Evolutionary conservation across 106 monocot genomes (phyloP).

Genomic region (Xerophyta viscosa): DNA sequence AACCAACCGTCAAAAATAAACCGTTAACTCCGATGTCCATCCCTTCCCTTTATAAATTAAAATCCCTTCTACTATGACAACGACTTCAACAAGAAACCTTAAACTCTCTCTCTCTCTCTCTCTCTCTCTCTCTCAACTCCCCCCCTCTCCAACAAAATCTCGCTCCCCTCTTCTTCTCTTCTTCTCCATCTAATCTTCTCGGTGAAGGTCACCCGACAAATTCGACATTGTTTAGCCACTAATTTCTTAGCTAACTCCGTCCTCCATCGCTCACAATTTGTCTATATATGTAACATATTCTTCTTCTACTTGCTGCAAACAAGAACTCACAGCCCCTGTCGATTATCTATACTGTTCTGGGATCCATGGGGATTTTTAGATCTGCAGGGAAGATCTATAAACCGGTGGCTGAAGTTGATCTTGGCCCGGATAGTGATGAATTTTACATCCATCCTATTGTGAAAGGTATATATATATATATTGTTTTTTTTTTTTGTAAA

Average conservation of each 20-base stretch:
- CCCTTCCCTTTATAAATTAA: no score
- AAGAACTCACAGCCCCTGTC: background rate
- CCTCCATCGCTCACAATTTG: background rate
- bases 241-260: constrained; percentile 1
- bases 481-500: background rate
- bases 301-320: background rate
- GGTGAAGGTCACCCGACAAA: background rate
- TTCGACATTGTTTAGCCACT: background rate
- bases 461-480: no score
- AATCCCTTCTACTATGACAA: no score
- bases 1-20: no score
- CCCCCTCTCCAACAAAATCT: no score
- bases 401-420: constrained; percentile 51
- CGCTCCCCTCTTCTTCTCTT: background rate
- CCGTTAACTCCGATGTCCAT: no score
- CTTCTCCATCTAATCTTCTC: background rate
- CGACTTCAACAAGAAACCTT: no score
- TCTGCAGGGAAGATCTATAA: constrained; percentile 59
- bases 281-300: background rate
- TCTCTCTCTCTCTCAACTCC: no score
- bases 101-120: no score
- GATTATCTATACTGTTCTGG: background rate
- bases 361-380: constrained; percentile 62
- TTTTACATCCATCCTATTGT: constrained; percentile 58
- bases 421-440: constrained; percentile 58